These are phyloP conservation scores for Apiotrichum laibachii DNA, from an alignment of 1,284 basidiomycete genomes.

Conservation along the genomic window DNA sequence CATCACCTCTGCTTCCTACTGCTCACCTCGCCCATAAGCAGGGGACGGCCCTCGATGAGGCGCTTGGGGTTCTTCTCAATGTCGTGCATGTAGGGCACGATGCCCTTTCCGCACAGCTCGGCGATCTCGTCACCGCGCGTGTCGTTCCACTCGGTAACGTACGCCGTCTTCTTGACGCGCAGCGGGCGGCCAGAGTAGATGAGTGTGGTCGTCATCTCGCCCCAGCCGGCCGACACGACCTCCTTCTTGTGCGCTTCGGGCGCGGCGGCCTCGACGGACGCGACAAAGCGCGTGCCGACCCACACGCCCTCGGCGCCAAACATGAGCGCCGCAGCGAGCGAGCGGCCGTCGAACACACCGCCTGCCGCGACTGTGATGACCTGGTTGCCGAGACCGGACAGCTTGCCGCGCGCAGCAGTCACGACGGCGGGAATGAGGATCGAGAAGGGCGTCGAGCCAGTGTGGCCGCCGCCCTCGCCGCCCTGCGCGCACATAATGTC, in stretches of 20 bases:
- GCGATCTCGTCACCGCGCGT: slow-evolving; percentile 52
- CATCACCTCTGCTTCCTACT: slow-evolving; percentile 64
- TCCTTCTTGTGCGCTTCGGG: slow-evolving; percentile 78
- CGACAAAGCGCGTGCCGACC: slow-evolving; percentile 89
- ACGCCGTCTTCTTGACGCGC: slow-evolving; percentile 73
- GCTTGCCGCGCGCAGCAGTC: slow-evolving; percentile 69
- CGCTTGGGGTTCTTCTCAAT: slow-evolving; percentile 75
- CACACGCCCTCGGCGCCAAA: slow-evolving; percentile 83
- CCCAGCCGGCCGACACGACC: slow-evolving; percentile 45
- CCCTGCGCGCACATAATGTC: slow-evolving; percentile 87
- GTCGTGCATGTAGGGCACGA: slow-evolving; percentile 69
- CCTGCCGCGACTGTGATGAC: slow-evolving; percentile 81
- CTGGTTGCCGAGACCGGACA: slow-evolving; percentile 70
- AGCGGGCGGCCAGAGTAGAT: slow-evolving; percentile 86
- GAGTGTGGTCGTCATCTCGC: slow-evolving; percentile 64
- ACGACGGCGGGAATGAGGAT: slow-evolving; percentile 66
- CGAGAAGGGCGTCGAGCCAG: slow-evolving; percentile 44
- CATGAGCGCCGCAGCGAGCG: slow-evolving; percentile 77
- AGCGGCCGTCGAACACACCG: slow-evolving; percentile 78
- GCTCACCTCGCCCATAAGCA: slow-evolving; percentile 77
- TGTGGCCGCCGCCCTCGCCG: slow-evolving; percentile 75
- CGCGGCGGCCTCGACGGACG: slow-evolving; percentile 62
- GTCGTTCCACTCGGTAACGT: slow-evolving; percentile 67
- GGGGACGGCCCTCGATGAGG: slow-evolving; percentile 61
- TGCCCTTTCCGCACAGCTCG: slow-evolving; percentile 69